Conservation (phyloP, 345 rosid genomes). For the Camelina sativa region DNA sequence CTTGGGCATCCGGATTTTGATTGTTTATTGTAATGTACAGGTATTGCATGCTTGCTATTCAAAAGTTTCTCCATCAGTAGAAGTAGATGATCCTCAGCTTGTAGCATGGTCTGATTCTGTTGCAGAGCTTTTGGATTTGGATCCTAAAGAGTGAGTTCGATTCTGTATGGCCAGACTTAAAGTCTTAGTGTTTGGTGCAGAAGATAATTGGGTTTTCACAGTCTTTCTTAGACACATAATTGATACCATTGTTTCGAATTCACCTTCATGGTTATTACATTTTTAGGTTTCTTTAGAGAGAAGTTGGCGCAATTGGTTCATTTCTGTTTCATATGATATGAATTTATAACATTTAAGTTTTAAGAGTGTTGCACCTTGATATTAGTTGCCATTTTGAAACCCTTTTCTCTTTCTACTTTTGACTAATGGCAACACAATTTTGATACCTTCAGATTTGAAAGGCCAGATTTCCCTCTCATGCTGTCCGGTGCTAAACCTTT, state of each 20-base stretch:
- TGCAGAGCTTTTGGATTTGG: constrained; percentile 78
- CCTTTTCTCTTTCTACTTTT: constrained; percentile 1
- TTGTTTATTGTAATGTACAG: constrained; percentile 44
- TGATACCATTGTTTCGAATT: background rate
- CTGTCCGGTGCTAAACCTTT: constrained; percentile 80
- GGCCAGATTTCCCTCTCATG: constrained; percentile 78
- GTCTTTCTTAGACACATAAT: background rate
- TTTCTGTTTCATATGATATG: background rate
- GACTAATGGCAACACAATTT: background rate
- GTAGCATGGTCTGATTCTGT: constrained; percentile 96
- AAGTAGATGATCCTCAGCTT: constrained; percentile 88
- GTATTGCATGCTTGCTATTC: constrained; percentile 90
- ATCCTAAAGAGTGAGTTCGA: constrained; percentile 80
- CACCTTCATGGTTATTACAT: background rate
- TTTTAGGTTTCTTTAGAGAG: background rate
- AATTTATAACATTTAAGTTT: background rate
- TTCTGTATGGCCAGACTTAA: constrained; percentile 15
- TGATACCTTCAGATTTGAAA: constrained; percentile 69
- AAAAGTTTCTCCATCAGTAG: constrained; percentile 83
- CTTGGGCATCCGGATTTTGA: constrained; percentile 2
- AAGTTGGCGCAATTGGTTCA: background rate
- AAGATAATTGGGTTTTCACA: background rate
- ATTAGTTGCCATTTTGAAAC: background rate
- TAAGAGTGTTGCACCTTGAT: background rate
- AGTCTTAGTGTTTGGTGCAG: background rate